Evolutionary conservation across 768 basidiomycete genomes (phyloP), one percentile per base, ranked within the genome.

Genomic region (Collybia sordida): DNA sequence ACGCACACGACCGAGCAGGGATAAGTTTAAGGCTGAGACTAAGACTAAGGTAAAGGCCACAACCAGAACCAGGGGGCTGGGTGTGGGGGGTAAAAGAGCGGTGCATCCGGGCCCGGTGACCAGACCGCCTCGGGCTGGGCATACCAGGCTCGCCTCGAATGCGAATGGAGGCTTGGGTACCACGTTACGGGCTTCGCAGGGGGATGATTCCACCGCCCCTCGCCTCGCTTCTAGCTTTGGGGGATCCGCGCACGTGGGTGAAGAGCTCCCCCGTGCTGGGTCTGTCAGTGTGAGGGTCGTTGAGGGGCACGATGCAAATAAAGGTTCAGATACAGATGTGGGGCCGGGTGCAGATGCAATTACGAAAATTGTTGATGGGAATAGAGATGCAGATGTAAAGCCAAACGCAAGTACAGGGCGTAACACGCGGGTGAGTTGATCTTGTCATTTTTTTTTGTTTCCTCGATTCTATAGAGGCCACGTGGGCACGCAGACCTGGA

Each of bases 401-500:
- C 43, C n/a, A n/a, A n/a, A n/a, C n/a, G n/a, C n/a, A n/a, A n/a
- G n/a, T n/a, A n/a, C n/a, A n/a, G n/a, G n/a, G 43, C 28, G 38
- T 49, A 42, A 56, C 44, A 42, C 51, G 23, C 51, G 45, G 34
- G 58, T 59, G 35, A 50, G 58, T 58, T 27, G 5, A 14, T 6
- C 11, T 12, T 31, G 31, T 47, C 22, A 28, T 22, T 41, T 37
- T 51, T 50, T 36, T 45, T 49, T 47, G 19, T 27, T 27, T 11
- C 27, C 27, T 27, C 11, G 27, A 27, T 27, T 27, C 11, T 11
- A 27, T 27, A 11, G 27, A 27, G 31, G 31, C 41, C 53, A 55
- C 51, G 57, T 55, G 52, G 50, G 49, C 42, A 31, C 38, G 22
- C 34, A 25, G 45, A 42, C 40, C 34, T 15, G 22, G 19, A 2